phyloP scores from a whole-genome alignment of 352 stramenopile genomes.

The Pythium rishiriense region DNA sequence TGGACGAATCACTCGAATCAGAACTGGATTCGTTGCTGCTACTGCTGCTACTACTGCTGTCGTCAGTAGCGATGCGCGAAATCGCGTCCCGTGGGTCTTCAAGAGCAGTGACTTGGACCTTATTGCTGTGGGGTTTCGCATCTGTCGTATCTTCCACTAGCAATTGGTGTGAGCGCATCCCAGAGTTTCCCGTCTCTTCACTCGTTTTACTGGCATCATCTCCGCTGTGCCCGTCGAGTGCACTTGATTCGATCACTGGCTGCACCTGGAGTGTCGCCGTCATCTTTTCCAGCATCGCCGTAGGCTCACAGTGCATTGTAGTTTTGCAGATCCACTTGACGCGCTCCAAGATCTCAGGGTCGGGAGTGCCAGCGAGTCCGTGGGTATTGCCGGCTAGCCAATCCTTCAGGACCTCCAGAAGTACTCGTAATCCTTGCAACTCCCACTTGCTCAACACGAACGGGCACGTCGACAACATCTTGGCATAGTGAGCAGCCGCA shows the following conservation, averaged over 20 bases:
- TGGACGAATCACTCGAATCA: constrained; percentile 25
- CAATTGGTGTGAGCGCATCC: background rate
- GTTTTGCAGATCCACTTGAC: constrained; percentile 21
- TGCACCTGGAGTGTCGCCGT: background rate
- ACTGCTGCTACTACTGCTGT: constrained; percentile 28
- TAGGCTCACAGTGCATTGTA: background rate
- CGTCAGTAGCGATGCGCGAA: constrained; percentile 4
- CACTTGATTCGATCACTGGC: background rate
- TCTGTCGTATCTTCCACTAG: background rate
- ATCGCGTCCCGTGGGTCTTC: background rate
- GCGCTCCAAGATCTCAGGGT: background rate
- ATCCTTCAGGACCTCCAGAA: constrained; percentile 26
- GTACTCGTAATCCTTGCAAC: constrained; percentile 16
- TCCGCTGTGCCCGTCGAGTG: background rate
- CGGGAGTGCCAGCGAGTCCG: background rate
- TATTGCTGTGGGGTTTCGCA: background rate
- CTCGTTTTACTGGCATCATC: background rate
- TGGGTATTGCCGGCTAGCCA: constrained; percentile 19
- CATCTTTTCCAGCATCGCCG: constrained; percentile 23
- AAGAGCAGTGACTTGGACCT: background rate
- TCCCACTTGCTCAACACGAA: constrained; percentile 32
- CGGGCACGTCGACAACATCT: constrained; percentile 24
- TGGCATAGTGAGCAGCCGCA: constrained; percentile 33
- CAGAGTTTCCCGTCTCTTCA: background rate
- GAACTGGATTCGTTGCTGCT: constrained; percentile 26